Evolutionary conservation across 2,329 filamentous ascomycete species (phyloP).

Genomic region (Fusarium sp.): DNA sequence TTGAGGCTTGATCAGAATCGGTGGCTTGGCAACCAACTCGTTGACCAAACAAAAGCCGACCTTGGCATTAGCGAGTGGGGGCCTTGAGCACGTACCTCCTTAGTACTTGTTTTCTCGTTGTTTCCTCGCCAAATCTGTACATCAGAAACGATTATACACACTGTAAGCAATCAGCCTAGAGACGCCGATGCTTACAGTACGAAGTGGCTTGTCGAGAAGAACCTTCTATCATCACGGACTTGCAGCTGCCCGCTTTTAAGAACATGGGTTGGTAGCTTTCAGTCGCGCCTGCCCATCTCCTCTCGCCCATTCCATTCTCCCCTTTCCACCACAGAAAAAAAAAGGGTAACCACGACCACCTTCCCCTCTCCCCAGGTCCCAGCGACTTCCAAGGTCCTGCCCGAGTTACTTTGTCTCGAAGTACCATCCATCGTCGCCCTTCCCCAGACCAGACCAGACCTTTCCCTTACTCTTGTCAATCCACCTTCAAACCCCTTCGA

Average conservation of each 20-base stretch:
- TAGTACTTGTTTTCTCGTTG: conserved; percentile 40
- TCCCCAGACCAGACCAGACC: conserved; percentile 34
- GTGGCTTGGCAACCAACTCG: conserved; percentile 35
- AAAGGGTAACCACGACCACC: conserved; percentile 52
- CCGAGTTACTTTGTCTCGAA: conserved; percentile 57
- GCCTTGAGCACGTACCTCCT: conserved; percentile 37
- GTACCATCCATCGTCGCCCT: conserved; percentile 52
- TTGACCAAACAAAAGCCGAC: conserved; percentile 28
- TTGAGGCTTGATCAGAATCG: conserved; percentile 30
- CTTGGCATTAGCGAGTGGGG: conserved; percentile 18
- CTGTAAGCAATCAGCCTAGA: background rate
- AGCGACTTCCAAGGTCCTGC: conserved; percentile 49
- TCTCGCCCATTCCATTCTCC: conserved; percentile 48
- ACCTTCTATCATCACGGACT: conserved; percentile 17
- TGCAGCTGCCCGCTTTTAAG: conserved; percentile 28
- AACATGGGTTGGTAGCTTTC: conserved; percentile 42
- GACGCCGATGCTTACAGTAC: background rate
- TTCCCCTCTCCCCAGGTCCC: conserved; percentile 48
- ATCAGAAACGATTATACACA: conserved; percentile 4
- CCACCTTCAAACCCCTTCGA: conserved; percentile 35
- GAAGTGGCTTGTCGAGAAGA: background rate
- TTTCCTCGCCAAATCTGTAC: conserved; percentile 28
- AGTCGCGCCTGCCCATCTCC: conserved; percentile 47
- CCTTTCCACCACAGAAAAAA: conserved; percentile 50
- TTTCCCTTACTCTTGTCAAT: conserved; percentile 33